Evolutionary conservation across 805 yeast species (phyloP).

Genomic region (Myxozyma vanderwaltii): DNA sequence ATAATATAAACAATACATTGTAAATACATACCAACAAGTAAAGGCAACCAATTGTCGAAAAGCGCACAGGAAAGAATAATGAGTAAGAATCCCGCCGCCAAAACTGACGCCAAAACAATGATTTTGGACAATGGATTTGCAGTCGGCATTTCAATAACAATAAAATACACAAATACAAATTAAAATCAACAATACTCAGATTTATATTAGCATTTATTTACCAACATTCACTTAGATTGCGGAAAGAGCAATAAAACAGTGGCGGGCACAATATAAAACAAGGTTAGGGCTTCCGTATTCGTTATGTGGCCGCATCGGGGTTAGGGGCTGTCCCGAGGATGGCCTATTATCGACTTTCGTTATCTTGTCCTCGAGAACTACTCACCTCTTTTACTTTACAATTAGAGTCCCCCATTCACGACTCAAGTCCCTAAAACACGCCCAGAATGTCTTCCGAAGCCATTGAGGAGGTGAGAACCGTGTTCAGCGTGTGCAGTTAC

Average conservation of each 20-base stretch:
- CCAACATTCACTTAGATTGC: no score
- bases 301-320: conserved; percentile 4
- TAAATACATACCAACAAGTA: conserved; percentile 60
- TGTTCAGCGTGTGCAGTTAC: background rate
- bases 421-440: background rate
- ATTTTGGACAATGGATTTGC: conserved; percentile 72
- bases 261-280: no score
- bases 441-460: conserved; percentile 23
- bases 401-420: background rate
- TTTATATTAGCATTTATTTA: no score
- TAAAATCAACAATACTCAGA: no score
- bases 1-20: background rate
- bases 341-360: conserved; percentile 17
- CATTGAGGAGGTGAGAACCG: conserved; percentile 4
- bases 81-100: conserved; percentile 86
- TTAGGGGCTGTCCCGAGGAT: background rate
- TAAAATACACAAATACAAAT: background rate
- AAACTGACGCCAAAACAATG: conserved; percentile 70
- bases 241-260: no score
- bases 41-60: conserved; percentile 88
- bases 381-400: no score
- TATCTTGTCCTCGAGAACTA: conserved; percentile 7
- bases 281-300: background rate
- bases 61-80: conserved; percentile 87
- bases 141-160: conserved; percentile 30